Base-by-base conservation (phyloP, 495 filamentous ascomycete species). In the Lophiostoma macrostomum region DNA sequence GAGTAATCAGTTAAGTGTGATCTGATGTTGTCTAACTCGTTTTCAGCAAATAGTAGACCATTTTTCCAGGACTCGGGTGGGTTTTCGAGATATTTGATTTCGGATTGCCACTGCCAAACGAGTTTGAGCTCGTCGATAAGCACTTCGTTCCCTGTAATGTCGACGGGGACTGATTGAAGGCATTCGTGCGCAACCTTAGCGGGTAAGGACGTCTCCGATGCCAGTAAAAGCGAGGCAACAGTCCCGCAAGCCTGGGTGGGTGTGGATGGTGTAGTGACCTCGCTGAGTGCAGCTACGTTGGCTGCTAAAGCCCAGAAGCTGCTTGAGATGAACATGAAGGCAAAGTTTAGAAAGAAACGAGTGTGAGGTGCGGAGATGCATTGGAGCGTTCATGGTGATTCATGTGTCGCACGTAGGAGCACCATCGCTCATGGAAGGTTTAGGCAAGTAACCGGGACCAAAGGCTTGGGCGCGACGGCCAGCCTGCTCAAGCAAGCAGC, bases 21-120 rank as follows among this genome's bases (percentile, higher is more conserved):
- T 48, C 65, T 68, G 4, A 77, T 57, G 16, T 64, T 60, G 24
- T 67, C 68, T 12, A 75, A 57, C 19, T 64, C 65, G 7, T 51
- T 69, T 52, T 69, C 68, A n/a, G 73, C 60, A 43, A 75, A 72
- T 20, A 69, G 60, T 22, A 69, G 64, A 5, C 73, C 73, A 47
- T 68, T 70, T 53, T 66, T 67, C 61, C 75, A 77, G 39, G 63
- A 64, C 20, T 59, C 53, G 1, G 74, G 74, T 4, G 73, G 69
- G 34, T 74, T 58, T 52, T 74, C 74, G 43, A 69, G 60, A 34
- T 64, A 74, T 20, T 56, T 64, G 2, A 52, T 35, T 40, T 68
- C 64, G 41, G 64, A 74, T 53, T 77, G 72, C 72, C 73, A 77
- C 49, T 73, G 65, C 37, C 75, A 43, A 45, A 73, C 73, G 0